Conservation (phyloP, 169 alveolate genomes). For the Cryptosporidium ubiquitum region DNA sequence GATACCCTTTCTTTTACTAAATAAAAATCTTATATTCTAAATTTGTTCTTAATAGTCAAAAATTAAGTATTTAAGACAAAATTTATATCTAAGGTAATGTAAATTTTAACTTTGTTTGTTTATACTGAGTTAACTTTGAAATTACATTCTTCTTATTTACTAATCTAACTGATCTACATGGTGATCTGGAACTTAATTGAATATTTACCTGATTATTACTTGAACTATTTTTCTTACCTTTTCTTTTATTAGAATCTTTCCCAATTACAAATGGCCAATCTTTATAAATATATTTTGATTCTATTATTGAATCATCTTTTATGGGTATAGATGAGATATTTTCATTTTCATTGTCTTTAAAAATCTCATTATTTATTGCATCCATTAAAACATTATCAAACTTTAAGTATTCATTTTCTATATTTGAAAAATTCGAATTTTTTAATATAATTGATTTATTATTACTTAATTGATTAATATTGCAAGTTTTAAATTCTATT, state of each 20-base stretch:
- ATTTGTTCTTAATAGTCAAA: background rate
- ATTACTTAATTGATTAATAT: background rate
- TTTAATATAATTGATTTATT: background rate
- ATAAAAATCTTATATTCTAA: too few species aligned
- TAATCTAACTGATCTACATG: background rate
- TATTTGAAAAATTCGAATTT: background rate
- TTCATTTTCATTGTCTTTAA: background rate
- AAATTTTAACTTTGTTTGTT: background rate
- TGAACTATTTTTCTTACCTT: background rate
- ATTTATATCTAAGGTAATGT: background rate
- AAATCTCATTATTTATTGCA: background rate
- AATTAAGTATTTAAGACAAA: background rate
- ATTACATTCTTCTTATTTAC: background rate
- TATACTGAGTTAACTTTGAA: background rate
- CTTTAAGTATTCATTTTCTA: background rate
- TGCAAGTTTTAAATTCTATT: background rate
- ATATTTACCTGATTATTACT: background rate
- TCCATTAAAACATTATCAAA: background rate
- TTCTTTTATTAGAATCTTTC: background rate
- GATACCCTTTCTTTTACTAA: too few species aligned
- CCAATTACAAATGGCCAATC: conserved; percentile 1
- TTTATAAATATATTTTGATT: background rate
- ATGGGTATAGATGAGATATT: background rate
- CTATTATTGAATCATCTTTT: background rate
- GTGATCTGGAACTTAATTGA: background rate